Evolutionary conservation across 2,329 filamentous ascomycete genomes (phyloP), one percentile per base, ranked within the genome.

Genomic region (Diplodia corticola): DNA sequence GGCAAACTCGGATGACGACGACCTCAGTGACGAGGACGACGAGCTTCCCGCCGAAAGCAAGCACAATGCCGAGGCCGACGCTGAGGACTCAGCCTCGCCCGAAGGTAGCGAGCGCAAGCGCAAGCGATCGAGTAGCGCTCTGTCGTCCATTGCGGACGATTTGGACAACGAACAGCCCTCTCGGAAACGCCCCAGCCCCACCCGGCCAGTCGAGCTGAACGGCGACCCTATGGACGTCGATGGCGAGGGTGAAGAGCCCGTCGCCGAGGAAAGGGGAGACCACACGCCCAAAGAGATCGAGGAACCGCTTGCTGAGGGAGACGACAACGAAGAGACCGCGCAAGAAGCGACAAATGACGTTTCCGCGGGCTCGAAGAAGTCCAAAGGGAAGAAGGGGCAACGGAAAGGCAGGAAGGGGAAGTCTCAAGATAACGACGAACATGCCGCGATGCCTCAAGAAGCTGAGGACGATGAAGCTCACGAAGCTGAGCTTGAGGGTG

Each of bases 401-500:
- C 54, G 63, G 40, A 61, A 66, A 35, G 54, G 64, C 46, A 65
- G 49, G n/a, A 65, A 65, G 33, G 64, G 48, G n/a, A 61, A 60
- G 26, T 26, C 49, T n/a, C 50, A 28, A n/a, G 66, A 60, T 3
- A 37, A 51, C 15, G 54, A 67, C 2, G 60, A 67, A 13, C 49
- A 83, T 22, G 76, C 76, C 26, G 50, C 64, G 9, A 61, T 35
- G 4, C 57, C 64, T 20, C 55, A 44, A 6, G 55, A 60, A 46
- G 55, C 15, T 4, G 50, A 53, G 17, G 57, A 63, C 3, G 50
- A 67, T 15, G 57, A 67, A 5, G 26, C 83, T 20, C 76, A 75
- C 20, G 76, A 77, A 61, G 74, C 74, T 46, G 83, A 84, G 24
- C 78, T 81, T 50, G 79, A 77, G 12, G 82, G 78, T n/a, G 77